Evolutionary conservation across 169 alveolate genomes (phyloP).

Genomic region (Plasmodium knowlesi): DNA sequence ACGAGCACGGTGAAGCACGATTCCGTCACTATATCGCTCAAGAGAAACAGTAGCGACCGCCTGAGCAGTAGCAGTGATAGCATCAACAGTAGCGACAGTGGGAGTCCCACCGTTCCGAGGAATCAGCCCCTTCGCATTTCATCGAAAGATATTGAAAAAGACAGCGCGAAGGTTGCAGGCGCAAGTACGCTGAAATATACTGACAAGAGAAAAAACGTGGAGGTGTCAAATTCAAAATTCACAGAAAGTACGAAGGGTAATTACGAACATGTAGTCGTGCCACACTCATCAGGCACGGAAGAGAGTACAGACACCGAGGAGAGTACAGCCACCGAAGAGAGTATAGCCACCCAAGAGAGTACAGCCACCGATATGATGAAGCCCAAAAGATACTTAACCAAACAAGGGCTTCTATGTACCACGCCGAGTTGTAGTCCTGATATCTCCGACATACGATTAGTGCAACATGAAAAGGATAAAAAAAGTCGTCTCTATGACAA

Average conservation of each 20-base stretch:
- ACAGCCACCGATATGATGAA: background rate
- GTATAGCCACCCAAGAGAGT: too few species aligned
- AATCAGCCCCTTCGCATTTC: background rate
- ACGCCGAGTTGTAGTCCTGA: background rate
- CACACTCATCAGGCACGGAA: background rate
- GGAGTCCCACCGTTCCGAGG: background rate
- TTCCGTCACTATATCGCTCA: background rate
- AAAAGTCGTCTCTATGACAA: background rate
- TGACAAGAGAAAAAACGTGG: background rate
- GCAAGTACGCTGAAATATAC: background rate
- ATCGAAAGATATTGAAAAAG: background rate
- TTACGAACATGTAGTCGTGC: background rate
- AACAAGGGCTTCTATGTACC: background rate
- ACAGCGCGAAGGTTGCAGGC: background rate
- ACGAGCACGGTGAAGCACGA: background rate
- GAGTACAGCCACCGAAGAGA: too few species aligned
- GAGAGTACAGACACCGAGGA: too few species aligned
- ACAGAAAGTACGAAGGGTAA: background rate
- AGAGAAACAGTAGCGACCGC: background rate
- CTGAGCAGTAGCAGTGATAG: background rate
- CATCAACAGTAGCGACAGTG: background rate
- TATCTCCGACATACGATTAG: background rate
- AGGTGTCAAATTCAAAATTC: background rate
- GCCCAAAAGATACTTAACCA: background rate
- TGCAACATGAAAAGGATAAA: background rate